A percentile compares a stretch with the other conserved stretches of the same genome.
Evolutionary conservation across 345 rosid genomes (phyloP).

Genomic region (Clausena lansium): DNA sequence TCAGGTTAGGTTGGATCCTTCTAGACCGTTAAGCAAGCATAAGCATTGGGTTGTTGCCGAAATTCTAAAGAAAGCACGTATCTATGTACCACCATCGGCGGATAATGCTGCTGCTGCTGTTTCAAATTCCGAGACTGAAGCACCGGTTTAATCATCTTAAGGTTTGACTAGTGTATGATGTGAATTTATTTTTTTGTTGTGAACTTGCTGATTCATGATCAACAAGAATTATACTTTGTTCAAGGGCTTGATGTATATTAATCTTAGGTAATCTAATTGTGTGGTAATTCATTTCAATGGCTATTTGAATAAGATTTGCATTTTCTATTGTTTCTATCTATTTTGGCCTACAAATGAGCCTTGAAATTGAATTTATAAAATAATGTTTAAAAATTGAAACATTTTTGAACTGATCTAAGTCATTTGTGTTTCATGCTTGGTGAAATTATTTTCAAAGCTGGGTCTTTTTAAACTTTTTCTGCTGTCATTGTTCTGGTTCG

Average conservation of each 20-base stretch:
- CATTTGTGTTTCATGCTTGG: no score
- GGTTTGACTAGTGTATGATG: conserved; percentile 10
- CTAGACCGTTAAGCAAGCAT: conserved; percentile 91
- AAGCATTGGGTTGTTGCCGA: conserved; percentile 93
- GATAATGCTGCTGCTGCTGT: conserved; percentile 11
- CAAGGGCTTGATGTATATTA: background rate
- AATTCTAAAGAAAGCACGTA: conserved; percentile 79
- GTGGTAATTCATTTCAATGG: no score
- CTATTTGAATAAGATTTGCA: background rate
- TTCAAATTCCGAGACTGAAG: conserved; percentile 17
- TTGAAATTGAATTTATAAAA: no score
- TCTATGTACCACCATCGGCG: conserved; percentile 55
- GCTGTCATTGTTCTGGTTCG: background rate
- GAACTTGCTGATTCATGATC: background rate
- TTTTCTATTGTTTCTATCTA: no score
- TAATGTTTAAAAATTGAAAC: no score
- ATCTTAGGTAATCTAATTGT: background rate
- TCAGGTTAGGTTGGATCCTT: conserved; percentile 84
- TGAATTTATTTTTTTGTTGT: background rate
- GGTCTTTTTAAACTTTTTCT: background rate
- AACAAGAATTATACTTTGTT: background rate
- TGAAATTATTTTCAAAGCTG: background rate
- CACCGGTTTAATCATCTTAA: conserved; percentile 31
- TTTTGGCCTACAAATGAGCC: no score
- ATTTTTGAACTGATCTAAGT: background rate